Evolutionary conservation across 768 basidiomycete genomes (phyloP), one percentile per base, ranked within the genome.

Genomic region (Cytidiella melzeri): DNA sequence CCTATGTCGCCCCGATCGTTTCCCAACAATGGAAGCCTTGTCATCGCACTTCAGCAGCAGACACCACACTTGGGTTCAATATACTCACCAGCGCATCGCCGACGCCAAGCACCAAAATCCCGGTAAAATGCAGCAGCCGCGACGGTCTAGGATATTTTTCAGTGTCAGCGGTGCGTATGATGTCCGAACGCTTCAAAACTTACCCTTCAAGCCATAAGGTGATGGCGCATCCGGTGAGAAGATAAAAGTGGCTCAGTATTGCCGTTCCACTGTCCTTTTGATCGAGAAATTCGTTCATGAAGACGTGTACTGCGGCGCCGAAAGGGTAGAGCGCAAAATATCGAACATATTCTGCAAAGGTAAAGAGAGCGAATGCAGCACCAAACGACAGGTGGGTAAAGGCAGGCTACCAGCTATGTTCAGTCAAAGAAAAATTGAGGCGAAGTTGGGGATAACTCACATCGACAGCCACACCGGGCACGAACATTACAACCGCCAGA

Each of bases 281-380:
- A 69, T 99, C 96, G 64, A 98, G 72, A 62, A 99, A 99, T 64
- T 99, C 96, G 69, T 87, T 89, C 81, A 99, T 83, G 67, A 99
- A 99, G 48, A 97, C 70, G 68, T 99, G 96, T 18, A 99, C 81
- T 10, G 81, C 73, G 9, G 89, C 94, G 12, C 93, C 92, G 58
- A 97, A 89, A 3, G 96, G 96, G 69, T 96, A 97, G 43, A 99
- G 79, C 30, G 96, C 96, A 67, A 98, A 99, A 68, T 97, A 99
- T 51, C 96, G 90, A 55, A 97, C 80, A 71, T 97, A 98, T 70
- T 99, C 96, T 50, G 90, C 84, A 64, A 99, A 97, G 20, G 84
- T 90, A 72, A 99, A 98, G 55, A 92, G 67, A 7, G 96, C 85
- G 66, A 99, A 98, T 1, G 95, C 95, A 18, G 82, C 85, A 58